Percentiles rank a stretch among this genome's conserved stretches.
phyloP scores from a whole-genome alignment of 495 filamentous ascomycete genomes.

The Aspergillus funiculosus region DNA sequence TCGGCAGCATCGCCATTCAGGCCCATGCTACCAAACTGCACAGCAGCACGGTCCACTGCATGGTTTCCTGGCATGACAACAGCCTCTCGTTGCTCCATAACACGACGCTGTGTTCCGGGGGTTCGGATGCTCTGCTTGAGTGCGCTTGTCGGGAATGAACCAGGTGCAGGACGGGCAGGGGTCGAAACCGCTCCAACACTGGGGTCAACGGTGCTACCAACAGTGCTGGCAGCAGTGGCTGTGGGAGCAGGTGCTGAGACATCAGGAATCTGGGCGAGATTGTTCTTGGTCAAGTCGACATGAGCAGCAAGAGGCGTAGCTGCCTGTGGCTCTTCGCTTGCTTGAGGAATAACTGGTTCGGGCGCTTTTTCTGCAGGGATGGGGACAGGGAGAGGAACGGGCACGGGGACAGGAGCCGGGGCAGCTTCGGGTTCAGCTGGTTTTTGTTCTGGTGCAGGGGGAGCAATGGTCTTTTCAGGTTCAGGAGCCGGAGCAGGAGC shows the following conservation, averaged over 20 bases:
- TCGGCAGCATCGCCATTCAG: constrained; percentile 68
- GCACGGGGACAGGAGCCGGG: constrained; percentile 13
- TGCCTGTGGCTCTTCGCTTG: constrained; percentile 21
- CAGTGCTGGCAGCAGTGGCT: constrained; percentile 84
- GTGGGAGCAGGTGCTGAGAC: constrained; percentile 65
- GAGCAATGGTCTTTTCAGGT: constrained; percentile 62
- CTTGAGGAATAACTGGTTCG: constrained; percentile 24
- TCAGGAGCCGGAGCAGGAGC: constrained; percentile 46
- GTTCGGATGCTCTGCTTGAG: constrained; percentile 70
- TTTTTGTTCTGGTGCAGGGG: constrained; percentile 35
- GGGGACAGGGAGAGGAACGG: constrained; percentile 22
- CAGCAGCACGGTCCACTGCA: constrained; percentile 85
- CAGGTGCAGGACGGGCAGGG: constrained; percentile 55
- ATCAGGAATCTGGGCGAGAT: constrained; percentile 85
- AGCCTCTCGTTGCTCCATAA: constrained; percentile 91
- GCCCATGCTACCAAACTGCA: constrained; percentile 96
- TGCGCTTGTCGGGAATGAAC: constrained; percentile 68
- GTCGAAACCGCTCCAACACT: constrained; percentile 45
- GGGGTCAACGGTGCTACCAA: constrained; percentile 75
- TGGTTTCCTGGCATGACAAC: constrained; percentile 99
- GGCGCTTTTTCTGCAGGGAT: constrained; percentile 26
- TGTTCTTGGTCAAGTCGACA: constrained; percentile 77
- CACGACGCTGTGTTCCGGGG: constrained; percentile 70
- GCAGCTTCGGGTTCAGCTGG: constrained; percentile 13
- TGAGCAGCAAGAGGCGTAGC: constrained; percentile 48